Evolutionary conservation across 2,329 filamentous ascomycete genomes (phyloP).

Genomic region (Calonectria naviculata): DNA sequence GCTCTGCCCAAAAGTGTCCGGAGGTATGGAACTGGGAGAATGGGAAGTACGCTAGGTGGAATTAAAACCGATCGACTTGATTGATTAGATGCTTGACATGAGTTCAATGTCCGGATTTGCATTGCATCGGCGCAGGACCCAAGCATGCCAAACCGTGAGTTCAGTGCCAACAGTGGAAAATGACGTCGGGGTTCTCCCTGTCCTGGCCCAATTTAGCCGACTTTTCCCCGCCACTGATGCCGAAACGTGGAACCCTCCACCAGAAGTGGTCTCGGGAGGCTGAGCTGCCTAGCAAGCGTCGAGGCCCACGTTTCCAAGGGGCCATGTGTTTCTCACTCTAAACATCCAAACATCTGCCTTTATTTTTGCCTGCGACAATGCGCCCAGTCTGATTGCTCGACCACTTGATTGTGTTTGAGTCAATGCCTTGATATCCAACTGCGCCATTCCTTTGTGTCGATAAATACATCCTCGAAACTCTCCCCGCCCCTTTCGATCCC

Average conservation of each 20-base stretch:
- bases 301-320: constrained; percentile 34
- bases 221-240: constrained; percentile 30
- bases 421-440: constrained; percentile 39
- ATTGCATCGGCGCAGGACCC: not conserved
- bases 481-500: constrained; percentile 29
- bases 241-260: constrained; percentile 33
- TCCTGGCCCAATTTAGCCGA: constrained; percentile 33
- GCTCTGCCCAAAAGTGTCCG: not conserved
- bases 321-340: constrained; percentile 42
- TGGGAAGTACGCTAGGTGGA: not conserved
- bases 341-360: not conserved
- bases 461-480: constrained; percentile 16
- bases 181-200: constrained; percentile 12
- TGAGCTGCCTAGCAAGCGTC: constrained; percentile 36
- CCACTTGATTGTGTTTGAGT: constrained; percentile 33
- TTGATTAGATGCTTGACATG: not conserved
- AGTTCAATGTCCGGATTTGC: not conserved
- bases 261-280: constrained; percentile 34
- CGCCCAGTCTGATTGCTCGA: constrained; percentile 35
- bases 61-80: not conserved
- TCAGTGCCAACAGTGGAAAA: not conserved
- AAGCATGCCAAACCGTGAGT: not conserved
- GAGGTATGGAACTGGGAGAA: not conserved
- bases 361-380: constrained; percentile 32
- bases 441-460: constrained; percentile 34